phyloP scores from a whole-genome alignment of 2,329 filamentous ascomycete species.

The Septoria petroselini region DNA sequence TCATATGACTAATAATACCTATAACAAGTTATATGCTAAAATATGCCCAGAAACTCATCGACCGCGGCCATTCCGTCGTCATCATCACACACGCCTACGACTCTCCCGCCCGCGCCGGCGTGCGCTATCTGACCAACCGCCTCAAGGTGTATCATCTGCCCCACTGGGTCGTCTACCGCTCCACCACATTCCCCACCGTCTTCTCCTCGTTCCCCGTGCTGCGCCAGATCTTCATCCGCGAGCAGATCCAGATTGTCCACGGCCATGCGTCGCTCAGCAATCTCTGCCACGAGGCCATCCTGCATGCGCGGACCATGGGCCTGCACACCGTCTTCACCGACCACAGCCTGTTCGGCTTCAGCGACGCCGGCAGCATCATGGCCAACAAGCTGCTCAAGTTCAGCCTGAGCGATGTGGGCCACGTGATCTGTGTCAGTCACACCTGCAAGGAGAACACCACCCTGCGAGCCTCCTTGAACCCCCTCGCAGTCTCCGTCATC shows the following conservation, averaged over 20 bases:
- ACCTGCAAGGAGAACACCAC: conserved; percentile 99
- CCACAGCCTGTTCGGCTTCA: conserved; percentile 95
- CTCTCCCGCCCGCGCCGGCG: conserved; percentile 64
- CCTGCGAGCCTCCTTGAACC: conserved; percentile 87
- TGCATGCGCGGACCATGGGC: conserved; percentile 95
- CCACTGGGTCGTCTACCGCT: conserved; percentile 92
- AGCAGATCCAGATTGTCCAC: conserved; percentile 94
- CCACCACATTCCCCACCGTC: conserved; percentile 89
- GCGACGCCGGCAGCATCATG: conserved; percentile 90
- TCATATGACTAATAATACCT: no score
- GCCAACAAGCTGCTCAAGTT: conserved; percentile 98
- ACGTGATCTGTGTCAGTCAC: conserved; percentile 97
- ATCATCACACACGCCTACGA: conserved; percentile 96
- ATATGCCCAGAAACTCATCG: conserved; percentile 87
- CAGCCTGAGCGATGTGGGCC: conserved; percentile 90
- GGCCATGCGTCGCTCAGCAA: conserved; percentile 94
- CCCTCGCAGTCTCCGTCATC: conserved; percentile 95
- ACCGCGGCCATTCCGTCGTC: conserved; percentile 96
- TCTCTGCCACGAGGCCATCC: conserved; percentile 88
- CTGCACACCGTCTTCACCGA: conserved; percentile 94
- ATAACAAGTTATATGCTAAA: no score
- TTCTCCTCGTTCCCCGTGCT: conserved; percentile 99
- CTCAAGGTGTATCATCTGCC: conserved; percentile 98
- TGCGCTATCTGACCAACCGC: conserved; percentile 94
- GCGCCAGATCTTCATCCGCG: conserved; percentile 89